Base-by-base conservation (phyloP, 148 eudicot genomes). In the Fagopyrum esculentum region DNA sequence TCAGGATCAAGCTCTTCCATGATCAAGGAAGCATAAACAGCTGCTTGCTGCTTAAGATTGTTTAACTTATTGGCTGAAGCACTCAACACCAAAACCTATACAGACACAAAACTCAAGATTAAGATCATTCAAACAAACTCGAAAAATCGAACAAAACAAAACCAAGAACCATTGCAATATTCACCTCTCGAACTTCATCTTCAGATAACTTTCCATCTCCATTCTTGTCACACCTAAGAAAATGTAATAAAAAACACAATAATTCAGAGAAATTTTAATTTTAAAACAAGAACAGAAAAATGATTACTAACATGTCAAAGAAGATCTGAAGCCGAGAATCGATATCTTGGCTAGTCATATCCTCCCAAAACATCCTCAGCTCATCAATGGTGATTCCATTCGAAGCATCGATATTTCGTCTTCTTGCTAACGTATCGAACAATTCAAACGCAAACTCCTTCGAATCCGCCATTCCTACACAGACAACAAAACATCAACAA, bases 1-100 rank as follows among this genome's bases (percentile, higher is more conserved):
- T 90, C 94, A 15, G 99, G 98, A 77, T 96, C 99, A 43, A 96
- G 90, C 85, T 91, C 98, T 77, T 96, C 97, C 98, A 96, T 96
- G 86, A 96, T 92, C 75, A 89, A 83, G 78, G 94, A 80, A 71
- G 99, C 99, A 80, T 92, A 90, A n/a, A 79, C 76, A 45, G 85
- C 77, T 13, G 99, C 94, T 69, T 92, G 88, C 80, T 87, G 79
- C 83, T 90, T 90, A 45, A 96, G 92, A 74, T 92, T 96, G 55
- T 88, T 81, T 45, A 92, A 86, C 70, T 90, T 90, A 87, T 96
- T 92, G 47, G 95, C 93, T 17, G 97, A 89, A 71, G 99, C 99
- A 85, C 98, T 96, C 84, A 92, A 79, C 61, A 85, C 85, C 77
- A 96, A 84, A 76, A 95, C 97, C 98, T 94, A 8, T 19, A 70